Conservation (phyloP, 805 yeast genomes). For the Wickerhamiella nectarea region DNA sequence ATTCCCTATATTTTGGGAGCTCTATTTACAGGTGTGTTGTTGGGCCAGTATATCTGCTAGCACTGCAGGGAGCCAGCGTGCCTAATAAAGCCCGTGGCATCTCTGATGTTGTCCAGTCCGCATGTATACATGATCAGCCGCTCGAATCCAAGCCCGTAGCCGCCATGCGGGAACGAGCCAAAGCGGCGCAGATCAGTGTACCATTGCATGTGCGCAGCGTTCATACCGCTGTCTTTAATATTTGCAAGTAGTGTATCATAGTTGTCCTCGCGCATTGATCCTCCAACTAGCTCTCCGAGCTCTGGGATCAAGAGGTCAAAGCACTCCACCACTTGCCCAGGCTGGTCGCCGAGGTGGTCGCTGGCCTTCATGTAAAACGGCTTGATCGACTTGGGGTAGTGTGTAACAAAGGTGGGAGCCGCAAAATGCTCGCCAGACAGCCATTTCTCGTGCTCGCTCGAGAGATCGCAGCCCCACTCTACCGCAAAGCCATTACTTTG, state of each 20-base stretch:
- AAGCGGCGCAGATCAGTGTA: conserved; percentile 57
- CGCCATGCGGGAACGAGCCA: conserved; percentile 90
- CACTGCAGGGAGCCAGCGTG: conserved; percentile 43
- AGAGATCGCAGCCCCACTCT: conserved; percentile 58
- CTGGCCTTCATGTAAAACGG: conserved; percentile 83
- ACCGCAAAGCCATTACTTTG: conserved; percentile 30
- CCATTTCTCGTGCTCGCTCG: conserved; percentile 86
- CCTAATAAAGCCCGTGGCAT: conserved; percentile 78
- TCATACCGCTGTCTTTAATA: conserved; percentile 45
- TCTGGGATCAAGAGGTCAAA: conserved; percentile 83
- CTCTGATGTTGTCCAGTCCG: conserved; percentile 68
- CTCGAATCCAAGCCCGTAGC: conserved; percentile 93
- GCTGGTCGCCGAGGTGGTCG: no score
- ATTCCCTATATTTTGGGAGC: not conserved
- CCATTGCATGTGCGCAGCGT: conserved; percentile 52
- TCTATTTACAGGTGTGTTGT: not conserved
- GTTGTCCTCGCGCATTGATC: conserved; percentile 76
- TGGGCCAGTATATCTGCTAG: conserved; percentile 19
- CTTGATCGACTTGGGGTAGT: conserved; percentile 66
- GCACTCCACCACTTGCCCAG: conserved; percentile 54
- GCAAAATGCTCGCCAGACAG: conserved; percentile 48
- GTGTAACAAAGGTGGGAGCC: conserved; percentile 76
- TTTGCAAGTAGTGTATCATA: conserved; percentile 34
- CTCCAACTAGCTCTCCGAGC: conserved; percentile 89
- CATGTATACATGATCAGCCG: conserved; percentile 61